Base-by-base conservation (phyloP, 345 rosid genomes). In the Populus alba region DNA sequence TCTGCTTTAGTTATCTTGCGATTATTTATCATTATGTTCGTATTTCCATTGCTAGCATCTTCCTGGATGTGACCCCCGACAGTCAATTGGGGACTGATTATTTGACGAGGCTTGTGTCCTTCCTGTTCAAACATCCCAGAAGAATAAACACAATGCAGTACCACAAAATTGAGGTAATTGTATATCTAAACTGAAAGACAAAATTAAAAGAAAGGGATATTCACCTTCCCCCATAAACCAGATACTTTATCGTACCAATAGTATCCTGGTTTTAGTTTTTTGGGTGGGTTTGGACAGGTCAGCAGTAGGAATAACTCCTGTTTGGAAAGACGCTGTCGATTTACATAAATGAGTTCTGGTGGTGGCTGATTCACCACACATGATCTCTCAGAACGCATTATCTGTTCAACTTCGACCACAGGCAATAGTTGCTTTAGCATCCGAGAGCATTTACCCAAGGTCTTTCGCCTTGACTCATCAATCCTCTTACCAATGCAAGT, bases 181-280 rank as follows among this genome's bases (percentile, higher is more conserved):
- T 27, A 16, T 20, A 18, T 47, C 39, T 53, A 62, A 66, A 74
- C 6, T 49, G 39, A 59, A 25, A n/a, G 53, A 23, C 4, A 1
- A 63, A 11, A 38, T 17, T 37, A 31, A 65, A 31, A 53, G 41
- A 49, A 66, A 73, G 9, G 39, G 75, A 67, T 69, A 53, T 76
- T 84, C 83, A 95, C 99, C 99, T 89, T 88, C 82, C 98, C 99
- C 99, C 99, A 96, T 9, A 86, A 89, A 71, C 99, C 98, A 79
- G 92, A 83, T 18, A 78, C 81, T 88, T 79, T 90, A 78, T 96
- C 99, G 69, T 96, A 96, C 98, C 99, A 92, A 88, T 94, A 94
- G 76, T 0, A 0, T 49, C 99, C 99, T 0, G 97, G 97, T 75
- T 81, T 89, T 22, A 96, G 85, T 67, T 85, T 90, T 79, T 85